Base-by-base conservation (phyloP, 768 basidiomycete species). In the Phlebiopsis flavidoalba region DNA sequence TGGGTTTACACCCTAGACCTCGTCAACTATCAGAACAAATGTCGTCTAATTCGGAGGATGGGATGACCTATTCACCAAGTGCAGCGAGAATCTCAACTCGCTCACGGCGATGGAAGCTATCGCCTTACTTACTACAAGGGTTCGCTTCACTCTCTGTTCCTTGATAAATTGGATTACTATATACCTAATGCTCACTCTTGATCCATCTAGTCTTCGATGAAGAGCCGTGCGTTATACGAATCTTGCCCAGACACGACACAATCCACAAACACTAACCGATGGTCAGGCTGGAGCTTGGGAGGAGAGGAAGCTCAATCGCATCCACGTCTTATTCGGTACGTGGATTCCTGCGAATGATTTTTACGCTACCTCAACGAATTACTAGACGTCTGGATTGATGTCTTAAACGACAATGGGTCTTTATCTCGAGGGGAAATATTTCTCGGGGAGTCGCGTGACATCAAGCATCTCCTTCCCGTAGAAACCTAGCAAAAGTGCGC, bases 331-430 rank as follows among this genome's bases (percentile, higher is more conserved):
- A 10, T 98, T 99, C 69, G 96, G 92, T 92, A 43, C 17, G 40
- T 12, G n/a, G n/a, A 17, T 43, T 43, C 10, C 40, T 12, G 10
- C 17, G 62, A 67, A 80, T 70, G 26, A 47, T 49, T 24, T 53
- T 52, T n/a, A n/a, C 24, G 11, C 15, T n/a, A 6, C 10, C n/a
- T 12, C 15, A 49, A 19, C 12, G n/a, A 19, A 3, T 15, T 21
- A 24, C 11, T 64, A 93, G 93, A 99, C 74, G 90, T 98, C 40
- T 99, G 97, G 97, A 97, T 99, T 66, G 97, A 99, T 67, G 97
- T 99, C 15, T 97, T n/a, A n/a, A 99, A 67, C 86, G 97, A 7
- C 97, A 99, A 77, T 99, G 97, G 97, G 97, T 99, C 0, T n/a
- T n/a, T 99, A 99, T 71, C 82, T 99, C 56, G 97, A 99, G 73